Evolutionary conservation across 306 rosid species (phyloP), one percentile per base, ranked within the genome.

Genomic region (Quercus aquifolioides): DNA sequence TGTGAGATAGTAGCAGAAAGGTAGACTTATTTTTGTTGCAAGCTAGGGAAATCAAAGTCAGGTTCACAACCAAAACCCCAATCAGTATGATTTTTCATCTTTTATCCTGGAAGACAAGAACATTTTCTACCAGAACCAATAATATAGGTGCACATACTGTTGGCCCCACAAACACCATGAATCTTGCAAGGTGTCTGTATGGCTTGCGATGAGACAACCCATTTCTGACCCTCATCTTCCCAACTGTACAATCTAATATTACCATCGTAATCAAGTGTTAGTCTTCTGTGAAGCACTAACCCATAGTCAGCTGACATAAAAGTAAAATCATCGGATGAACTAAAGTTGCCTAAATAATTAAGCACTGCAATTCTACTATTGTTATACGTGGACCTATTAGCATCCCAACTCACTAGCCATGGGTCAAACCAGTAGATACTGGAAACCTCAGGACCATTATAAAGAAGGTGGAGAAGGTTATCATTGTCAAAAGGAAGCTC

Each of bases 51-150:
- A 49, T 73, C 20, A 18, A 85, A 89, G 1, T 79, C 76, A 3
- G 91, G 91, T 23, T 60, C 88, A 31, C 93, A 89, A 3, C 93
- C 93, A 17, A 63, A 77, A 1, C 81, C 35, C 93, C 88, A 89
- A 30, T 89, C 89, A 9, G 70, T 38, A 1, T 71, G 79, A 74
- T 87, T 63, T 73, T 77, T 78, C 31, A 30, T 30, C 31, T 30
- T 30, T 4, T 30, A 30, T 30, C 31, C 31, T 30, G 4, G 31
- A 30, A 30, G 31, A 30, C 31, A 30, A 30, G 31, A 30, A 30
- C 31, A 30, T 30, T 30, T 30, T 30, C 31, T 30, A 30, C 31
- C 31, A 30, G 31, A 30, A 30, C 31, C 31, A 30, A 30, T 4
- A 30, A 30, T 3, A 30, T 3, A 30, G 31, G 0, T 30, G 4